These are phyloP conservation scores for Haplosporangium gracile DNA, from an alignment of 192 early-diverging fungal species.

Conservation along the genomic window DNA sequence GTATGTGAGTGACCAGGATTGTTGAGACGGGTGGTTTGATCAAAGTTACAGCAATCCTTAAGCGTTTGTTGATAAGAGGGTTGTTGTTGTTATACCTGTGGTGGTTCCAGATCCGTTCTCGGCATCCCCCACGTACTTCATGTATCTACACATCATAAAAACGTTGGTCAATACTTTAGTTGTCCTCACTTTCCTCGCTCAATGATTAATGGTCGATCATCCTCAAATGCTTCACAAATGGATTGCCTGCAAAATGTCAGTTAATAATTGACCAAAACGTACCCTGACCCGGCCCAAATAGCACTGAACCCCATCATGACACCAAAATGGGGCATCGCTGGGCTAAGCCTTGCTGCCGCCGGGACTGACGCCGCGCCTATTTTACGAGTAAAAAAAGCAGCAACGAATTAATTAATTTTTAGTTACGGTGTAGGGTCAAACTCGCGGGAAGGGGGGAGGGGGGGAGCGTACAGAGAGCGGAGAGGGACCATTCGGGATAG, in stretches of 20 bases:
- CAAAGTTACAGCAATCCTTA: no score
- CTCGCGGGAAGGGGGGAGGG: background rate
- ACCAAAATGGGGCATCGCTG: constrained; percentile 43
- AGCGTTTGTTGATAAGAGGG: no score
- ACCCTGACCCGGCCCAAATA: constrained; percentile 43
- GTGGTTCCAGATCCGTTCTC: constrained; percentile 54
- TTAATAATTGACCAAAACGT: background rate
- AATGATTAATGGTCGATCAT: no score
- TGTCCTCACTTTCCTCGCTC: background rate
- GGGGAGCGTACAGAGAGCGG: constrained; percentile 28
- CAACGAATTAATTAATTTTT: background rate
- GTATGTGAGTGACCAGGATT: background rate
- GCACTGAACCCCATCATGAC: constrained; percentile 47
- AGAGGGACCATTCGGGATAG: constrained; percentile 49
- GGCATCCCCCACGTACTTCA: constrained; percentile 44
- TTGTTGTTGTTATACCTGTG: constrained; percentile 25
- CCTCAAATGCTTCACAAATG: no score
- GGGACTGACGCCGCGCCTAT: constrained; percentile 27
- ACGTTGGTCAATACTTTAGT: background rate
- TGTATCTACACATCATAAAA: constrained; percentile 20
- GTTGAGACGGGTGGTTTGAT: no score
- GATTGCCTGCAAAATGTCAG: no score
- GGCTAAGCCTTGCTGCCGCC: constrained; percentile 13
- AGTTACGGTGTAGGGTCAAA: background rate
- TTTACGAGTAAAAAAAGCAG: background rate